A percentile compares a stretch with the other conserved stretches of the same genome.
Evolutionary conservation across 768 basidiomycete genomes (phyloP).

Genomic region (Hericium erinaceus): DNA sequence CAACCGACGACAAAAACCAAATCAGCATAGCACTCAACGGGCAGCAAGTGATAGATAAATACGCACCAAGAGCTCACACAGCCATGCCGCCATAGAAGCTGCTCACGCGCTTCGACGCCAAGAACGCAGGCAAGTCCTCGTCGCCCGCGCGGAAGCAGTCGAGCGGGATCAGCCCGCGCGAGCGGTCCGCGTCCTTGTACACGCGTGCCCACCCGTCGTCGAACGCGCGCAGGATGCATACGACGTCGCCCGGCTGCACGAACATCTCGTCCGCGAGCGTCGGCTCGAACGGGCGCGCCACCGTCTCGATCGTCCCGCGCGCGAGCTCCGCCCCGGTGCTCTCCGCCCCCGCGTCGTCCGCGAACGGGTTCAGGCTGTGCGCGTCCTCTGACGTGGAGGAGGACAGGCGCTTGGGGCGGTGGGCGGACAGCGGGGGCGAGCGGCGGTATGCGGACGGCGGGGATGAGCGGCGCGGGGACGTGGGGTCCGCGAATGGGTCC

Average conservation of each 20-base stretch:
- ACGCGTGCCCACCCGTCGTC: conserved; percentile 69
- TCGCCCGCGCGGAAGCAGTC: conserved; percentile 49
- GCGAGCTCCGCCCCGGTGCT: conserved; percentile 10
- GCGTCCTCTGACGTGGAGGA: not conserved
- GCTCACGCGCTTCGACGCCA: conserved; percentile 39
- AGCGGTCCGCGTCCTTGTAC: conserved; percentile 27
- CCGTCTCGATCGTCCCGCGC: conserved; percentile 36
- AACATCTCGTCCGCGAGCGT: conserved; percentile 50
- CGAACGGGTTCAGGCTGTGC: conserved; percentile 17
- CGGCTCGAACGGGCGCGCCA: conserved; percentile 48
- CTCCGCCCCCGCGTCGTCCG: conserved; percentile 15
- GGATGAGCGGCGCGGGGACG: no score
- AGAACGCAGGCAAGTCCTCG: conserved; percentile 39
- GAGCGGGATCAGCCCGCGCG: conserved; percentile 55
- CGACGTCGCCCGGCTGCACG: conserved; percentile 40
- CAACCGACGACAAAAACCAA: no score
- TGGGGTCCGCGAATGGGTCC: not conserved
- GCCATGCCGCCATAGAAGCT: conserved; percentile 16
- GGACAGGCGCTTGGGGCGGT: not conserved
- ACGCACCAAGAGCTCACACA: not conserved
- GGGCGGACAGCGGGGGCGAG: not conserved
- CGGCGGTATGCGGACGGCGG: not conserved
- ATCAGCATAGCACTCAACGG: no score
- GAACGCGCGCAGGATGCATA: conserved; percentile 45
- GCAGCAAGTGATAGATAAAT: no score